Evolutionary conservation across 2,329 filamentous ascomycete genomes (phyloP).

Genomic region (Penicillium sumatraense): DNA sequence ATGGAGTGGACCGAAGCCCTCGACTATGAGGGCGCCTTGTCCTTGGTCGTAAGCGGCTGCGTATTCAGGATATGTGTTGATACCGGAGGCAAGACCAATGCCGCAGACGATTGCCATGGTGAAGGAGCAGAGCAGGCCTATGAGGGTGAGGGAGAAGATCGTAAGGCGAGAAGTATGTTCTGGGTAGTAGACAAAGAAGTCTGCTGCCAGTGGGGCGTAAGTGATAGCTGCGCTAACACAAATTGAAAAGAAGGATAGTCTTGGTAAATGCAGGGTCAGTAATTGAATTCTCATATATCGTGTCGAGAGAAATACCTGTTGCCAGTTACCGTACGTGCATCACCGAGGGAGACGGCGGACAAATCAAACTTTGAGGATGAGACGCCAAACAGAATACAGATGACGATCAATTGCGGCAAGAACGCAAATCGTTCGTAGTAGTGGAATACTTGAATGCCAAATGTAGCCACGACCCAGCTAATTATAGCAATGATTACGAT

Average conservation of each 20-base stretch:
- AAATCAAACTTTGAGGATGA: slow-evolving; percentile 65
- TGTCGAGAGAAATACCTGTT: slow-evolving; percentile 35
- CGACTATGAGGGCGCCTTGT: slow-evolving; percentile 67
- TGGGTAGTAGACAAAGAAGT: slow-evolving; percentile 71
- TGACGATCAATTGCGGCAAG: slow-evolving; percentile 64
- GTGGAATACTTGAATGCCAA: slow-evolving; percentile 71
- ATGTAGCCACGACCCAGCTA: slow-evolving; percentile 67
- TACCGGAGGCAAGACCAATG: slow-evolving; percentile 65
- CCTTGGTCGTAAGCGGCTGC: slow-evolving; percentile 60
- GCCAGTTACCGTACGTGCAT: slow-evolving; percentile 57
- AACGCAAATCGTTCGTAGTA: slow-evolving; percentile 71
- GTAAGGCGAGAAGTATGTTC: slow-evolving; percentile 55
- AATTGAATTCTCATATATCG: background rate
- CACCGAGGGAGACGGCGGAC: slow-evolving; percentile 55
- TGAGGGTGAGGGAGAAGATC: slow-evolving; percentile 62
- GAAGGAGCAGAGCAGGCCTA: slow-evolving; percentile 62
- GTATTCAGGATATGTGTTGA: slow-evolving; percentile 59
- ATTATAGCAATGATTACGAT: slow-evolving; percentile 69
- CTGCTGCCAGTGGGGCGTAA: slow-evolving; percentile 66
- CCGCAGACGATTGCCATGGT: slow-evolving; percentile 66
- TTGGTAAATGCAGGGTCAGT: slow-evolving; percentile 14
- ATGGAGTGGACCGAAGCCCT: slow-evolving; percentile 63
- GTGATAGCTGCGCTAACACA: slow-evolving; percentile 68
- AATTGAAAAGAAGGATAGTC: slow-evolving; percentile 71
- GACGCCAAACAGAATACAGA: slow-evolving; percentile 66